Percentiles rank a stretch among this genome's conserved stretches.
Evolutionary conservation across 179 eudicot species (phyloP).

Genomic region (Monotropa hypopitys): DNA sequence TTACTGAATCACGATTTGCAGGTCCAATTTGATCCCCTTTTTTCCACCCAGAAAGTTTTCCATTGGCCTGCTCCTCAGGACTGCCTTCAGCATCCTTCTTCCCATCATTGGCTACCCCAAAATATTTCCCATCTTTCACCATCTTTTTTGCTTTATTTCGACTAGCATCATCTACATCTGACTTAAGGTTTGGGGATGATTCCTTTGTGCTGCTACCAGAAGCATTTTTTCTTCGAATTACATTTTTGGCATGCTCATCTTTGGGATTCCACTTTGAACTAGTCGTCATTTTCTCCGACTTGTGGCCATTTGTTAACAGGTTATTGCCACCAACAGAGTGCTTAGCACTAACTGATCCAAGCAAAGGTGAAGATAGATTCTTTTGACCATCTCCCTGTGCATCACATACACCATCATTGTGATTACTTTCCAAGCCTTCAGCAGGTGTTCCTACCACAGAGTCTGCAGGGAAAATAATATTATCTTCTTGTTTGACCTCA

Average conservation of each 20-base stretch:
- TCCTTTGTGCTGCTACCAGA: slow-evolving; percentile 24
- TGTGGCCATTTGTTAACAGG: slow-evolving; percentile 31
- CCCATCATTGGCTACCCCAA: slow-evolving; percentile 18
- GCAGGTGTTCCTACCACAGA: slow-evolving; percentile 6
- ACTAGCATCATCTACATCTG: slow-evolving; percentile 16
- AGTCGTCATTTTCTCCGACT: slow-evolving; percentile 21
- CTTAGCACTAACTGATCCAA: slow-evolving; percentile 18
- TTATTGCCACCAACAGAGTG: slow-evolving; percentile 24
- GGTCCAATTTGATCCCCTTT: slow-evolving; percentile 19
- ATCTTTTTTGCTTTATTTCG: slow-evolving; percentile 24
- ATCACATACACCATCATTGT: slow-evolving; percentile 16
- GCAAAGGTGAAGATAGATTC: slow-evolving; percentile 12
- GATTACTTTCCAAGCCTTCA: slow-evolving; percentile 10
- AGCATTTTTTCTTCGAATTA: slow-evolving; percentile 16
- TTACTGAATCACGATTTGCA: slow-evolving; percentile 17
- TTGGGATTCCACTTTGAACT: slow-evolving; percentile 36
- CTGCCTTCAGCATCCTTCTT: slow-evolving; percentile 17
- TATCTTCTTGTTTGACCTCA: slow-evolving; percentile 1
- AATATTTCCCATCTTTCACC: slow-evolving; percentile 21
- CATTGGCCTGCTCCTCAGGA: slow-evolving; percentile 22
- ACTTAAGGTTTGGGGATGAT: slow-evolving; percentile 22
- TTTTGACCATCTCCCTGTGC: slow-evolving; percentile 17
- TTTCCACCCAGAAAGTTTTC: slow-evolving; percentile 22
- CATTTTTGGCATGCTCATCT: slow-evolving; percentile 15
- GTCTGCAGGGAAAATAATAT: background rate